phyloP scores from a whole-genome alignment of 2,329 filamentous ascomycete species.

The Colletotrichum agaves region DNA sequence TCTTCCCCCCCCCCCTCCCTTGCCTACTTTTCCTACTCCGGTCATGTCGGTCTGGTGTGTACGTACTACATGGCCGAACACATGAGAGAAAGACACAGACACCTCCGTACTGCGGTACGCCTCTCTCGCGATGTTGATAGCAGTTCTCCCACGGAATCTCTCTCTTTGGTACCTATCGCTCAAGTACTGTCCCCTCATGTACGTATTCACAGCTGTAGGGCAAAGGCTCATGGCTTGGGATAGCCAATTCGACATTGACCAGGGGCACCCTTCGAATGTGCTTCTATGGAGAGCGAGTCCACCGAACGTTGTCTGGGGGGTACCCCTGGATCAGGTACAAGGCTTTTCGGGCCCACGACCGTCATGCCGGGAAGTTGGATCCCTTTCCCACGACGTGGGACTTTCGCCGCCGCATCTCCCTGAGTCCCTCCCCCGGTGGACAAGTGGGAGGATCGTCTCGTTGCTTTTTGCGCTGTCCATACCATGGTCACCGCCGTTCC shows the following conservation, averaged over 20 bases:
- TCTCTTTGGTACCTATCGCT: slow-evolving; percentile 14
- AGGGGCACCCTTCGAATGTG: slow-evolving; percentile 19
- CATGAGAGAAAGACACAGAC: background rate
- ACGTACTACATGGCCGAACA: slow-evolving; percentile 12
- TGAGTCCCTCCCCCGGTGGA: slow-evolving; percentile 38
- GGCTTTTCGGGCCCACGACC: slow-evolving; percentile 38
- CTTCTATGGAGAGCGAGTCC: slow-evolving; percentile 31
- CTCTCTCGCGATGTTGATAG: slow-evolving; percentile 1
- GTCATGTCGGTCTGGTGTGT: slow-evolving; percentile 29
- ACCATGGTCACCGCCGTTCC: slow-evolving; percentile 40
- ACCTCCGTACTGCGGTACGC: background rate
- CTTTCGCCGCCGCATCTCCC: slow-evolving; percentile 38
- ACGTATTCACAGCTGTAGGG: slow-evolving; percentile 30
- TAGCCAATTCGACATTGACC: slow-evolving; percentile 18
- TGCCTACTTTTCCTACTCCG: slow-evolving; percentile 30
- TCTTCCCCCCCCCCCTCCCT: slow-evolving; percentile 34
- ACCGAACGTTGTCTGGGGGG: slow-evolving; percentile 27
- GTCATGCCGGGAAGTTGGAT: slow-evolving; percentile 39
- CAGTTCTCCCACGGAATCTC: slow-evolving; percentile 9
- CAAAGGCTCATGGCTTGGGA: slow-evolving; percentile 30
- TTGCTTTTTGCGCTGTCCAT: slow-evolving; percentile 38
- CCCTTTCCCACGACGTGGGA: slow-evolving; percentile 35
- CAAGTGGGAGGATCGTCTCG: slow-evolving; percentile 39
- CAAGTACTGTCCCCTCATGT: slow-evolving; percentile 15
- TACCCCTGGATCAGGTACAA: slow-evolving; percentile 37